Evolutionary conservation across 2,329 filamentous ascomycete genomes (phyloP).

Genomic region (Huntiella abstrusa): DNA sequence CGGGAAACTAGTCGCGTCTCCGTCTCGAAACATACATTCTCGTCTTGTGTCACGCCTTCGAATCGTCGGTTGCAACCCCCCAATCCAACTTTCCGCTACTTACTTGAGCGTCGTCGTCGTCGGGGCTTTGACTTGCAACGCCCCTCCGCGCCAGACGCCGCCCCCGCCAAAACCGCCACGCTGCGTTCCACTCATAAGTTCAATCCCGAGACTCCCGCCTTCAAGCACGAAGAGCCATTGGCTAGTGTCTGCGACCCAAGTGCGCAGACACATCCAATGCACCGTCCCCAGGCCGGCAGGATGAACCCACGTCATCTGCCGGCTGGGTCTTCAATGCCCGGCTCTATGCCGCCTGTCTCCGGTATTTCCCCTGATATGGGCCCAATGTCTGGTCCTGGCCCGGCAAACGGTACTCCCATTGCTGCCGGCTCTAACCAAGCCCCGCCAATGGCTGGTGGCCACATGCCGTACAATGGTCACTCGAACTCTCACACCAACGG

Average conservation of each 20-base stretch:
- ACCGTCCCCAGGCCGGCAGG: slow-evolving; percentile 45
- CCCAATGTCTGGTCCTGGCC: slow-evolving; percentile 10
- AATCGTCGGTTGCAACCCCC: too few relatives aligned
- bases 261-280: slow-evolving; percentile 12
- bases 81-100: too few relatives aligned
- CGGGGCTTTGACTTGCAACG: slow-evolving; percentile 10
- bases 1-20: too few relatives aligned
- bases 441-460: neutral
- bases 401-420: slow-evolving; percentile 11
- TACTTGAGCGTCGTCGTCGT: neutral
- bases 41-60: too few relatives aligned
- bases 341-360: slow-evolving; percentile 15
- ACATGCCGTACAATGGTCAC: slow-evolving; percentile 12
- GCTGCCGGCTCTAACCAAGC: slow-evolving; percentile 3
- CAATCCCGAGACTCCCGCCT: slow-evolving; percentile 11
- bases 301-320: slow-evolving; percentile 63
- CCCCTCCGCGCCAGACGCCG: slow-evolving; percentile 5
- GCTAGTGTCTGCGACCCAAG: slow-evolving; percentile 11
- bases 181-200: slow-evolving; percentile 10
- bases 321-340: slow-evolving; percentile 49
- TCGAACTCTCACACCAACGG: neutral
- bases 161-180: slow-evolving; percentile 7
- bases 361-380: slow-evolving; percentile 8
- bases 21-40: too few relatives aligned
- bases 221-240: slow-evolving; percentile 9